Conservation (phyloP, 768 basidiomycete species). For the Xerocomellus chrysenteron region DNA sequence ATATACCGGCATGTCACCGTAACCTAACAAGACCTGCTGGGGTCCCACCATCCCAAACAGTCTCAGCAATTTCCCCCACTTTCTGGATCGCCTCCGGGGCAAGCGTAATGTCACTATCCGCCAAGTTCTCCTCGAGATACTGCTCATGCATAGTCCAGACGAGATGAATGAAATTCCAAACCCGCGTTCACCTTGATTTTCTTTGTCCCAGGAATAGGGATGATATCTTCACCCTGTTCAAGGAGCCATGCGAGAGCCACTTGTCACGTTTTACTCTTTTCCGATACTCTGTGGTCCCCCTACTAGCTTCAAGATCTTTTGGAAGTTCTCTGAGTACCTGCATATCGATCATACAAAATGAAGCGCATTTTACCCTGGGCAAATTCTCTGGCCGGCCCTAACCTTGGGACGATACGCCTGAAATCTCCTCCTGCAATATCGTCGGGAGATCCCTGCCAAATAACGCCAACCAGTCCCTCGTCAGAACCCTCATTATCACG, state of each 20-base stretch:
- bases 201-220: conserved; percentile 42
- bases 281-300: conserved; percentile 36
- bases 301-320: conserved; percentile 40
- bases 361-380: neutral
- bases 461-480: neutral
- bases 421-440: conserved; percentile 32
- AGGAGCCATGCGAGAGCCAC: conserved; percentile 41
- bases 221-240: conserved; percentile 37
- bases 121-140: conserved; percentile 48
- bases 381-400: neutral
- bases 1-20: conserved; percentile 21
- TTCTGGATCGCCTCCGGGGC: conserved; percentile 36
- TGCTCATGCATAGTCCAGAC: conserved; percentile 4
- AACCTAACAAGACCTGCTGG: conserved; percentile 8
- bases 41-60: conserved; percentile 29
- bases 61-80: conserved; percentile 38
- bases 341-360: neutral
- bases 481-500: neutral
- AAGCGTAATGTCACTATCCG: conserved; percentile 35
- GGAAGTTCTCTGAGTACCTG: conserved; percentile 45
- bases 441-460: conserved; percentile 32
- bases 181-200: conserved; percentile 29
- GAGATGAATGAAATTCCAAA: neutral
- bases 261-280: conserved; percentile 36
- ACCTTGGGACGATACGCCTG: conserved; percentile 24